A percentile compares a stretch with the other conserved stretches of the same genome.
These are phyloP conservation scores for Gomphus bonarii DNA, from an alignment of 1,284 basidiomycete species.

Conservation along the genomic window DNA sequence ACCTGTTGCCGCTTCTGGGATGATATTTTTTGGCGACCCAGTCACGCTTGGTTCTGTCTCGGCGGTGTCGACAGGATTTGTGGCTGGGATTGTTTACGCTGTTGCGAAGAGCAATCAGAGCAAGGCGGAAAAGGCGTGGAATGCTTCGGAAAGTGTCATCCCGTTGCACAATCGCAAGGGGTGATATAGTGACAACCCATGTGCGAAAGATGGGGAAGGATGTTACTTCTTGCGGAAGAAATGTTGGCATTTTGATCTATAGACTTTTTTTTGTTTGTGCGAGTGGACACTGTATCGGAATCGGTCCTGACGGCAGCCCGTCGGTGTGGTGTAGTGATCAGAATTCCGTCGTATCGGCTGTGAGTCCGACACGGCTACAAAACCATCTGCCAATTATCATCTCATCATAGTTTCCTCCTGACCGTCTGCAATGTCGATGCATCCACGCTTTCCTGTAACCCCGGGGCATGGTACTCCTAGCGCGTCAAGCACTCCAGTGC, in stretches of 20 bases:
- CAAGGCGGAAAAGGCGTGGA: slow-evolving; percentile 42
- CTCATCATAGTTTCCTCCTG: background rate
- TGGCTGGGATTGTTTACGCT: slow-evolving; percentile 85
- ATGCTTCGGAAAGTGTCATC: slow-evolving; percentile 40
- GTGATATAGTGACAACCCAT: background rate
- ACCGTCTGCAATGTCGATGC: slow-evolving; percentile 42
- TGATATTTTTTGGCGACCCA: slow-evolving; percentile 91
- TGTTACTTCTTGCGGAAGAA: background rate
- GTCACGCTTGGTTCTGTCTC: slow-evolving; percentile 83
- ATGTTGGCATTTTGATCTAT: background rate
- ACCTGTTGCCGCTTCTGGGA: slow-evolving; percentile 91
- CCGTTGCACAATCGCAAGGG: slow-evolving; percentile 31
- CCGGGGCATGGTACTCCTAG: slow-evolving; percentile 65
- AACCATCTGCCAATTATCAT: background rate
- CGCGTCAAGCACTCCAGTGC: slow-evolving; percentile 69
- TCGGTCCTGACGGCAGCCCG: background rate
- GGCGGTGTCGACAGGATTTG: slow-evolving; percentile 83
- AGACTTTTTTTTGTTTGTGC: background rate
- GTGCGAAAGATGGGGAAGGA: background rate
- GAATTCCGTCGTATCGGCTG: background rate
- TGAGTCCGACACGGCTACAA: background rate
- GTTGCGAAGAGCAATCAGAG: slow-evolving; percentile 86
- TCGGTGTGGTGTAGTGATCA: background rate
- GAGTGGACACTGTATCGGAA: background rate
- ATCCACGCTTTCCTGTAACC: slow-evolving; percentile 61